Evolutionary conservation across 129 eudicot species (phyloP).

Genomic region (Solidago caesia): DNA sequence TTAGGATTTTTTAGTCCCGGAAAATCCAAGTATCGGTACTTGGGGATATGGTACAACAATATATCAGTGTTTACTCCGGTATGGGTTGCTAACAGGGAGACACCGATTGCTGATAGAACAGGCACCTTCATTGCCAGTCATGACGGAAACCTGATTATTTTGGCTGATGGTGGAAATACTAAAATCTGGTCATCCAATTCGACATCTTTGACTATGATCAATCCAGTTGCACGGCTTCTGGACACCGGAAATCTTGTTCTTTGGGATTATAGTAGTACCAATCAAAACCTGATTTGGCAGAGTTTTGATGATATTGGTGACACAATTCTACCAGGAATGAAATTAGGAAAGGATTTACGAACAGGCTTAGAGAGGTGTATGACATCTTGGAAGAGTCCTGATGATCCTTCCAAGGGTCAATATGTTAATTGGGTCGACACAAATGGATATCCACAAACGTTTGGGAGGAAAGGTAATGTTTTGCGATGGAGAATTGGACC

Average conservation of each 20-base stretch:
- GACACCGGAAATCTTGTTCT: conserved; percentile 39
- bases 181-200: conserved; percentile 26
- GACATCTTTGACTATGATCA: not conserved
- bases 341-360: conserved; percentile 27
- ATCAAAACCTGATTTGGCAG: conserved; percentile 32
- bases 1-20: too few relatives aligned
- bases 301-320: conserved; percentile 37
- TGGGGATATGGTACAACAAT: too few relatives aligned
- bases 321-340: conserved; percentile 41
- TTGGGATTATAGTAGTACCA: conserved; percentile 1
- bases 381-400: conserved; percentile 33
- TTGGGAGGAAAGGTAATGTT: not conserved
- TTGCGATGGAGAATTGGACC: conserved; percentile 31
- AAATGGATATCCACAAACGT: conserved; percentile 34
- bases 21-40: too few relatives aligned
- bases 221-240: conserved; percentile 22
- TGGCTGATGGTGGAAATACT: not conserved
- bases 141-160: too few relatives aligned
- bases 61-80: too few relatives aligned
- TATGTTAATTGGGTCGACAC: conserved; percentile 6
- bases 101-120: not conserved
- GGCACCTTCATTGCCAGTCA: too few relatives aligned
- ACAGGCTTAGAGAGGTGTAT: conserved; percentile 6
- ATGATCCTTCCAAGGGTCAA: conserved; percentile 35
- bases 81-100: not conserved